These are phyloP conservation scores for Colletotrichum limetticola DNA, from an alignment of 2,329 filamentous ascomycete genomes.

Conservation along the genomic window DNA sequence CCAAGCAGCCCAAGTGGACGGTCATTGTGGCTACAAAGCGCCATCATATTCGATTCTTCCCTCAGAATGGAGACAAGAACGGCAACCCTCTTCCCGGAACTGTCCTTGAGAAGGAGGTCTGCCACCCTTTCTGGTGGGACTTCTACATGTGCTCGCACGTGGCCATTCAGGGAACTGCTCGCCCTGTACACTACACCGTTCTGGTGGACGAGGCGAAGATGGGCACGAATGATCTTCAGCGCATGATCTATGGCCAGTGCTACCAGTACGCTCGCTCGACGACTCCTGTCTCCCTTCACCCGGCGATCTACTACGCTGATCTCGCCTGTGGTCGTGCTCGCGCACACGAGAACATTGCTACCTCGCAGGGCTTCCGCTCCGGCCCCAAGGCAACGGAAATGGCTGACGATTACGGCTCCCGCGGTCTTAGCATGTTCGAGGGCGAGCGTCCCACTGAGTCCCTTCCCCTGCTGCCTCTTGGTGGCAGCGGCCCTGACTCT, in stretches of 20 bases:
- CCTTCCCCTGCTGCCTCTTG: conserved; percentile 37
- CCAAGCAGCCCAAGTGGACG: conserved; percentile 72
- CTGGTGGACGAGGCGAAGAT: conserved; percentile 83
- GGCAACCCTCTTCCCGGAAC: conserved; percentile 88
- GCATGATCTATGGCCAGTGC: conserved; percentile 93
- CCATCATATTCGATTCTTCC: conserved; percentile 92
- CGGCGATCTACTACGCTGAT: conserved; percentile 96
- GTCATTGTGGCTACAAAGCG: conserved; percentile 93
- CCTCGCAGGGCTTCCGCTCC: conserved; percentile 55
- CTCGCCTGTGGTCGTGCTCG: conserved; percentile 84
- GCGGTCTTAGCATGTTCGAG: conserved; percentile 43
- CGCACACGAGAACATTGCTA: conserved; percentile 71
- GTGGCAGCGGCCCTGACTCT: conserved; percentile 36
- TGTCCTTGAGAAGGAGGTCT: conserved; percentile 88
- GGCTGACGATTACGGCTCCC: conserved; percentile 50
- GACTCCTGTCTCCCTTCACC: conserved; percentile 88
- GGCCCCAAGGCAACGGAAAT: conserved; percentile 57
- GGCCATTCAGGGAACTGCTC: conserved; percentile 93
- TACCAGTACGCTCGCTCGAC: conserved; percentile 95
- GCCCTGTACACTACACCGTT: conserved; percentile 92
- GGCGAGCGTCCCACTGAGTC: conserved; percentile 24
- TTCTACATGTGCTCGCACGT: conserved; percentile 75
- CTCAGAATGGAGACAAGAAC: conserved; percentile 74
- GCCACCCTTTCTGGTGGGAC: conserved; percentile 89
- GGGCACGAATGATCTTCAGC: conserved; percentile 76